Evolutionary conservation across 345 rosid genomes (phyloP).

Genomic region (Citrus trifoliata): DNA sequence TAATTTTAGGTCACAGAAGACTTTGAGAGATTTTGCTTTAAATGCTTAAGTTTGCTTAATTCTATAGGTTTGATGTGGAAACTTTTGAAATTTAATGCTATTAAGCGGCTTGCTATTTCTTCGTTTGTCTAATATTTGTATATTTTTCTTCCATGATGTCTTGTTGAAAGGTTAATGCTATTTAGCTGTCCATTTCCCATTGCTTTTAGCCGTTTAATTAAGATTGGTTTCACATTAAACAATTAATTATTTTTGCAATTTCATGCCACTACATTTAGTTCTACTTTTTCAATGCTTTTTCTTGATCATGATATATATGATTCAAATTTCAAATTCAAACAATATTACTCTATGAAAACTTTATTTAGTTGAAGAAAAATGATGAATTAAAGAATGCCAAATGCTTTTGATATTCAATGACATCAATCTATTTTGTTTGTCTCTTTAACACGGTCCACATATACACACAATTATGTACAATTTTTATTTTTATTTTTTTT

Average conservation of each 20-base stretch:
- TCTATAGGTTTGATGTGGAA: constrained; percentile 5
- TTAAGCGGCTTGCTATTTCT: background rate
- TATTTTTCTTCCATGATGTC: background rate
- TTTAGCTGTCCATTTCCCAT: background rate
- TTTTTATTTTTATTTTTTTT: too few species aligned
- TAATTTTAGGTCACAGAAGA: constrained; percentile 20
- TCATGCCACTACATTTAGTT: background rate
- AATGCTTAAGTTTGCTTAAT: constrained; percentile 2
- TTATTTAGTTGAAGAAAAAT: background rate
- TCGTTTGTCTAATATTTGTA: background rate
- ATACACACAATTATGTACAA: background rate
- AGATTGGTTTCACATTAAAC: background rate
- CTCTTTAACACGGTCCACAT: constrained; percentile 11
- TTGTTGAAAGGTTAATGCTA: constrained; percentile 5
- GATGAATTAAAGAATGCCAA: background rate
- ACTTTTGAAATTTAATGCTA: constrained; percentile 3
- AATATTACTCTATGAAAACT: background rate
- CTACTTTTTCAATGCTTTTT: background rate
- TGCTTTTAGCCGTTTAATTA: background rate
- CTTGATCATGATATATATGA: background rate
- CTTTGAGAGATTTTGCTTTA: constrained; percentile 8
- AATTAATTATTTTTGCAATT: background rate
- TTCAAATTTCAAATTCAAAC: constrained; percentile 1
- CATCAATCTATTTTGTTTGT: constrained; percentile 1
- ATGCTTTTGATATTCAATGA: background rate